phyloP scores from a whole-genome alignment of 257 asterid genomes.

The Eucommia ulmoides region DNA sequence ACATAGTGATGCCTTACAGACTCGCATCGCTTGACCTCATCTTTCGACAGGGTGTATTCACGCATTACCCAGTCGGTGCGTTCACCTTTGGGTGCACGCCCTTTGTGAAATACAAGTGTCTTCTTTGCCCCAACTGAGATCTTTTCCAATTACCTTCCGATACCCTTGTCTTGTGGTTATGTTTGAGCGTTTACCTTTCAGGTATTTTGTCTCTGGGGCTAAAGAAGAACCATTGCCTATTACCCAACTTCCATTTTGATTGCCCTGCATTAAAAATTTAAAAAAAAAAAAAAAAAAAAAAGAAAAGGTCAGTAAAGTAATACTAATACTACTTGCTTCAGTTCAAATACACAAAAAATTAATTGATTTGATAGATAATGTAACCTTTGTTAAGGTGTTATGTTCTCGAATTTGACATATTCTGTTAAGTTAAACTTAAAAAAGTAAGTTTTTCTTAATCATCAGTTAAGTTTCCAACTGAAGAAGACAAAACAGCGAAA shows the following conservation, averaged over 20 bases:
- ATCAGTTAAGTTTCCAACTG: no score
- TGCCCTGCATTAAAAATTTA: conserved; percentile 40
- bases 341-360: no score
- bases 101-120: not conserved
- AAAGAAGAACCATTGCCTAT: conserved; percentile 90
- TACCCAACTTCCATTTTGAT: conserved; percentile 75
- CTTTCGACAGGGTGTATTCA: not conserved
- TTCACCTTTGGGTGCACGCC: not conserved
- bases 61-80: not conserved
- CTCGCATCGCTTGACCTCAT: not conserved
- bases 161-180: conserved; percentile 21
- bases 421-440: no score
- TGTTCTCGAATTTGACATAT: no score
- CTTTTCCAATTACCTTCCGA: not conserved
- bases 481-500: no score
- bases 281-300: no score
- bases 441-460: no score
- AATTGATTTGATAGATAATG: no score
- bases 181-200: conserved; percentile 77
- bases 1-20: not conserved
- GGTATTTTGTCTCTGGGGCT: conserved; percentile 84
- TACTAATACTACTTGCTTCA: no score
- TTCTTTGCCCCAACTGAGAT: not conserved
- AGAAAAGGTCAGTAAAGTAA: no score
- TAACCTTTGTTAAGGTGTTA: no score